Evolutionary conservation across 148 eudicot species (phyloP), one percentile per base, ranked within the genome.

Genomic region (Silene conica): DNA sequence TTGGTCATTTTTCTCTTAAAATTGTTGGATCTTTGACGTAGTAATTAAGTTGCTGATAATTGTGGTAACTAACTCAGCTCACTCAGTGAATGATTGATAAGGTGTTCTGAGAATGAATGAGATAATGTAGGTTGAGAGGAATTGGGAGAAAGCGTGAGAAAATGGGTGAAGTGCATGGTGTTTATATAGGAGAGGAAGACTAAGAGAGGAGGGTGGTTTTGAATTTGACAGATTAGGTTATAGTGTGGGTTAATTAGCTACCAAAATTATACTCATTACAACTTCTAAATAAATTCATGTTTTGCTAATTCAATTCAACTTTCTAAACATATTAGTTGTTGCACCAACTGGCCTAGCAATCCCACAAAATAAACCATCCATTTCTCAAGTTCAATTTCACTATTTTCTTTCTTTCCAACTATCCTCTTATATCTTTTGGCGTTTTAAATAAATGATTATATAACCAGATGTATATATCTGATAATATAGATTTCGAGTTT

Each of bases 211-310:
- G 79, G 84, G 91, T 84, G 63, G 86, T 80, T 86, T 64, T 66
- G 78, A 78, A 79, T 82, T 88, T 66, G 90, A 88, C 83, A 73
- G 81, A 85, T 83, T 89, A 83, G 88, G 90, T 83, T 80, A 58
- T 9, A 61, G 74, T 75, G 57, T 55, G 62, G 4, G 22, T 70
- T 50, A 55, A 19, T 75, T 26, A 54, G 41, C 46, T 16, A 70
- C 45, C 45, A 70, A 70, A 70, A 14, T 25, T 14, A 38, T 31
- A 31, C 21, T 65, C 21, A 31, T 65, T 65, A 65, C 20, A 38
- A 5, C 21, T 66, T 48, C 52, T 9, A 48, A 48, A 1, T 48
- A 48, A 48, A 48, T 48, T 13, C 1, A 19, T 58, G 23, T 21
- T 58, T 20, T 20, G 22, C 34, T 16, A 52, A 31, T 45, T 72